Evolutionary conservation across 129 eudicot genomes (phyloP).

Genomic region (Tanacetum coccineum): DNA sequence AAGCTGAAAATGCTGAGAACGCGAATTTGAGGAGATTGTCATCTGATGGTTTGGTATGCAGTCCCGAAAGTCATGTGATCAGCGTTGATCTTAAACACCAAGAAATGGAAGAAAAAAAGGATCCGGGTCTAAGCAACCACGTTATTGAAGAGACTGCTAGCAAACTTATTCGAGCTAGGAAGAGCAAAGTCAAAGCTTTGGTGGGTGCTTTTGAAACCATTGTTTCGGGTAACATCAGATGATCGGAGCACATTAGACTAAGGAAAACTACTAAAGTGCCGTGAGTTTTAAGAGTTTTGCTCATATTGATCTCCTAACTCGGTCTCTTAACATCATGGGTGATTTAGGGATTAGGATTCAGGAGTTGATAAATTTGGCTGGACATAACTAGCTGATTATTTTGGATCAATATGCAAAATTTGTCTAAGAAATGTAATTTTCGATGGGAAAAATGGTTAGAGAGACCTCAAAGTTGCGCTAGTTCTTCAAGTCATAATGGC

Average conservation of each 20-base stretch:
- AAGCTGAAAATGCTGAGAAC: slow-evolving; percentile 15
- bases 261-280: slow-evolving; percentile 19
- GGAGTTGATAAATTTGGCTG: too few species aligned
- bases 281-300: slow-evolving; percentile 5
- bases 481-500: too few species aligned
- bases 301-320: neutral
- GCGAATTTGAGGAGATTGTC: slow-evolving; percentile 34
- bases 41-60: slow-evolving; percentile 18
- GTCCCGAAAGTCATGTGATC: slow-evolving; percentile 12
- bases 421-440: too few species aligned
- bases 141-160: slow-evolving; percentile 74
- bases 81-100: slow-evolving; percentile 49
- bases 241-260: neutral
- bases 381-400: neutral
- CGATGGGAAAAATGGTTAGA: too few species aligned
- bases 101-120: slow-evolving; percentile 39
- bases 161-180: slow-evolving; percentile 52
- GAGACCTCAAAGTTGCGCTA: too few species aligned
- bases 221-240: slow-evolving; percentile 15
- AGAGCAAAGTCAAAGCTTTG: slow-evolving; percentile 77
- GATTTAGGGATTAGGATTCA: neutral
- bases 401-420: neutral
- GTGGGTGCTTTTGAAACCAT: slow-evolving; percentile 77
- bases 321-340: neutral
- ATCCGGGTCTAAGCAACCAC: slow-evolving; percentile 30